phyloP scores from a whole-genome alignment of 2,329 filamentous ascomycete species.

The Fusarium concolor region DNA sequence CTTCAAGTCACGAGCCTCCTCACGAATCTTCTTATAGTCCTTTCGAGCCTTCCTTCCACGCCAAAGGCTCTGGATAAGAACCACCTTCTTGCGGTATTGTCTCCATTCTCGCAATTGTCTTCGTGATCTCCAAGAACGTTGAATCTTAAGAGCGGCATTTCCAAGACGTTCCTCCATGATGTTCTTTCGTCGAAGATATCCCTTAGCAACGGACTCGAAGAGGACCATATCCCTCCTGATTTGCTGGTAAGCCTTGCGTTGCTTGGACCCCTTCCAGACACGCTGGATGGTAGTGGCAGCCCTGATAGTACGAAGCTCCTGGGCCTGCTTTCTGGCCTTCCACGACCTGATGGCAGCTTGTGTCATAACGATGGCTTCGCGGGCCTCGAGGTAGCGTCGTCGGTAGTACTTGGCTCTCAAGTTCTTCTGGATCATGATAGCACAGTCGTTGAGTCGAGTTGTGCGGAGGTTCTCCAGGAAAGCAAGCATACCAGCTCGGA shows the following conservation, averaged over 20 bases:
- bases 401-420: conserved; percentile 95
- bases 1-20: conserved; percentile 97
- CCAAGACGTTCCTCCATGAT: conserved; percentile 95
- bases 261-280: conserved; percentile 92
- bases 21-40: conserved; percentile 89
- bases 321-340: conserved; percentile 79
- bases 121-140: conserved; percentile 88
- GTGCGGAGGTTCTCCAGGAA: conserved; percentile 96
- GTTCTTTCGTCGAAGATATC: conserved; percentile 88
- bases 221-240: conserved; percentile 87
- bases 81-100: conserved; percentile 87
- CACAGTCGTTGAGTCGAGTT: conserved; percentile 88
- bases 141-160: conserved; percentile 90
- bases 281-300: conserved; percentile 95
- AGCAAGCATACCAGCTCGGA: conserved; percentile 98
- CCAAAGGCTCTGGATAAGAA: conserved; percentile 93
- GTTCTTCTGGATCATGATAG: conserved; percentile 99
- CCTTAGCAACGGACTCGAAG: conserved; percentile 91
- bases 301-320: conserved; percentile 84
- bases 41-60: conserved; percentile 83
- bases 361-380: conserved; percentile 81
- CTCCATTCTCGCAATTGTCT: conserved; percentile 84
- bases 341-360: conserved; percentile 84
- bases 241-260: conserved; percentile 81
- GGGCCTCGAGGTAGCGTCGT: conserved; percentile 87